phyloP scores from a whole-genome alignment of 352 stramenopile genomes.

The Phytophthora kernoviae region DNA sequence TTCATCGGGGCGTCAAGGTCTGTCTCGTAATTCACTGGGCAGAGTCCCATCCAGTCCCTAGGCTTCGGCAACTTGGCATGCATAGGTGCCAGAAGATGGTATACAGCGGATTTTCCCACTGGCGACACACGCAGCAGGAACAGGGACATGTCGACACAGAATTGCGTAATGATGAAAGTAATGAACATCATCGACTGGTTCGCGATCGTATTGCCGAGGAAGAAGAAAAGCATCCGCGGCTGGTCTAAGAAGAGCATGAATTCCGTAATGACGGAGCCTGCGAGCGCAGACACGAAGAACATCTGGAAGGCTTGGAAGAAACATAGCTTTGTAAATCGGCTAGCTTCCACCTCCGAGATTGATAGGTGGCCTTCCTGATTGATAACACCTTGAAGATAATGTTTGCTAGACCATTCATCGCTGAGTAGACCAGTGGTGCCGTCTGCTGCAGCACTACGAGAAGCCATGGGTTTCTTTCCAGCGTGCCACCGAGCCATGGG shows the following conservation, averaged over 20 bases:
- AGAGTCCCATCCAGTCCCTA: conserved; percentile 60
- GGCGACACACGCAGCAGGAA: conserved; percentile 65
- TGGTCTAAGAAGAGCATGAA: conserved; percentile 69
- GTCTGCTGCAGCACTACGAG: conserved; percentile 63
- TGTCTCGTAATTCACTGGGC: conserved; percentile 53
- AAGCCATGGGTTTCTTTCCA: conserved; percentile 59
- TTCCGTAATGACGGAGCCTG: conserved; percentile 64
- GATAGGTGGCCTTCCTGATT: conserved; percentile 71
- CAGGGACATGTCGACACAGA: conserved; percentile 65
- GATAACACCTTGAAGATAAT: conserved; percentile 69
- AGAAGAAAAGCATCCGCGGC: conserved; percentile 65
- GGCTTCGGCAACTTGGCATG: conserved; percentile 51
- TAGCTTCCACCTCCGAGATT: conserved; percentile 67
- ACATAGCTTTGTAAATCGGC: conserved; percentile 75
- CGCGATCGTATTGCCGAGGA: conserved; percentile 72
- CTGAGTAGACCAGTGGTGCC: conserved; percentile 62
- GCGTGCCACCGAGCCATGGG: conserved; percentile 41
- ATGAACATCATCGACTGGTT: conserved; percentile 85
- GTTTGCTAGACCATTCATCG: conserved; percentile 74
- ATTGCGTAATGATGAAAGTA: conserved; percentile 77
- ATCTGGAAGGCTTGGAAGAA: conserved; percentile 85
- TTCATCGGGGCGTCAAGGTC: conserved; percentile 64
- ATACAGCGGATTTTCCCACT: conserved; percentile 46
- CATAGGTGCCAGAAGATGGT: conserved; percentile 54
- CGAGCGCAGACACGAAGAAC: conserved; percentile 81